Percentiles rank a stretch among this genome's conserved stretches.
Conservation (phyloP, 2,329 filamentous ascomycete genomes). For the Onygenales sp. region DNA sequence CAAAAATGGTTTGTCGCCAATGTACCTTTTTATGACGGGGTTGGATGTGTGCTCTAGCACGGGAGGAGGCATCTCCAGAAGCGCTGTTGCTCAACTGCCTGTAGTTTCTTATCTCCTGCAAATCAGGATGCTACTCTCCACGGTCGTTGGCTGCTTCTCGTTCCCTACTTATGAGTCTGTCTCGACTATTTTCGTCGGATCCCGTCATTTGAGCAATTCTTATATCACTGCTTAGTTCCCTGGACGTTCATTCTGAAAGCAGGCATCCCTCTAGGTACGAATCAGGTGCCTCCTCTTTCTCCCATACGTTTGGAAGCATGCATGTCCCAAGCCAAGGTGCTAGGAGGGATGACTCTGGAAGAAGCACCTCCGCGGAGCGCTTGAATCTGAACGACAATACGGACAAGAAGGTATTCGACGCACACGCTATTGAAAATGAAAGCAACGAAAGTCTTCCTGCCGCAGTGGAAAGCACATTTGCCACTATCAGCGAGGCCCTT, state of each 20-base stretch:
- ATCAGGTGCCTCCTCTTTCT: not conserved
- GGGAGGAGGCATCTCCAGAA: not conserved
- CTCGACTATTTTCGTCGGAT: not conserved
- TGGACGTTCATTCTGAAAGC: not conserved
- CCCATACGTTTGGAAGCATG: not conserved
- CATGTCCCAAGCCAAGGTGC: not conserved
- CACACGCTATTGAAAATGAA: too few relatives aligned
- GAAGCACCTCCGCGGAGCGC: not conserved
- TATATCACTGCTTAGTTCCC: not conserved
- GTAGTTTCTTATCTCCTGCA: not conserved
- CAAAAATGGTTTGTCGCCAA: too few relatives aligned
- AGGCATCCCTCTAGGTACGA: not conserved
- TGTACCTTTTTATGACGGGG: too few relatives aligned
- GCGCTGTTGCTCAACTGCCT: not conserved
- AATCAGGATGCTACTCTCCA: not conserved
- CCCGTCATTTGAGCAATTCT: not conserved
- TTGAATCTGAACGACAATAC: not conserved
- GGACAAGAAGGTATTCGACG: not conserved
- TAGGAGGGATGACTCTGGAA: not conserved
- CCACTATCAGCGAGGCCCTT: slow-evolving; percentile 24
- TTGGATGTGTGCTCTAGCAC: too few relatives aligned
- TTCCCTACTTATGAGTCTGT: too few relatives aligned
- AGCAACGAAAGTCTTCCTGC: too few relatives aligned
- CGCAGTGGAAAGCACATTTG: slow-evolving; percentile 19
- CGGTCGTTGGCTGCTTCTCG: too few relatives aligned